Percentiles rank a stretch among this genome's conserved stretches.
Evolutionary conservation across 495 filamentous ascomycete genomes (phyloP).

Genomic region (Trichoderma erinaceum): DNA sequence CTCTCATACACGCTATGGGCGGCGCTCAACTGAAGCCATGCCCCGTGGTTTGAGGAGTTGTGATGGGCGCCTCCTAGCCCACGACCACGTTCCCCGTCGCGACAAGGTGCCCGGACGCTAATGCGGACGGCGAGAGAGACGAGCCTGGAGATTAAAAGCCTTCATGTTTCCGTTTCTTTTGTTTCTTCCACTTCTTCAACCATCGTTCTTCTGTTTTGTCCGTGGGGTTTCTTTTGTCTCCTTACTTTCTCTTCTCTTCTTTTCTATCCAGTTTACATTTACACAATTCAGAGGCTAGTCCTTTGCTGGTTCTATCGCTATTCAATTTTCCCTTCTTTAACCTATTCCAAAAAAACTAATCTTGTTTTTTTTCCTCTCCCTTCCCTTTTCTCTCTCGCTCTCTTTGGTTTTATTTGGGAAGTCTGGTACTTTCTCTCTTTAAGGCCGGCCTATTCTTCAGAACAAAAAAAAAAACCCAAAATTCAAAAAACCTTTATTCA

Average conservation of each 20-base stretch:
- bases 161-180: conserved; percentile 22
- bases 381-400: conserved; percentile 19
- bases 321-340: neutral
- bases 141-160: conserved; percentile 6
- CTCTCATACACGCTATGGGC: conserved; percentile 11
- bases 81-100: conserved; percentile 8
- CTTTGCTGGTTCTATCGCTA: conserved; percentile 8
- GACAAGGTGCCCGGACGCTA: conserved; percentile 3
- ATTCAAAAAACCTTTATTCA: conserved; percentile 24
- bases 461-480: conserved; percentile 20
- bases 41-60: conserved; percentile 8
- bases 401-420: conserved; percentile 25
- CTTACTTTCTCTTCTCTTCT: conserved; percentile 13
- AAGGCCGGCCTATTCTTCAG: conserved; percentile 16
- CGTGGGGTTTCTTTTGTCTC: conserved; percentile 13
- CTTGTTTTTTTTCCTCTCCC: conserved; percentile 22
- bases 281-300: conserved; percentile 10
- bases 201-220: conserved; percentile 20
- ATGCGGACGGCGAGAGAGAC: neutral
- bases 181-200: conserved; percentile 23
- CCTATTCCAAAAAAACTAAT: neutral
- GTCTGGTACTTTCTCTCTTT: conserved; percentile 14
- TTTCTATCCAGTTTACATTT: conserved; percentile 14
- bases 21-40: neutral
- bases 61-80: conserved; percentile 12